A percentile compares a stretch with the other conserved stretches of the same genome.
Evolutionary conservation across 148 eudicot genomes (phyloP).

Genomic region (Nyssa sinensis): DNA sequence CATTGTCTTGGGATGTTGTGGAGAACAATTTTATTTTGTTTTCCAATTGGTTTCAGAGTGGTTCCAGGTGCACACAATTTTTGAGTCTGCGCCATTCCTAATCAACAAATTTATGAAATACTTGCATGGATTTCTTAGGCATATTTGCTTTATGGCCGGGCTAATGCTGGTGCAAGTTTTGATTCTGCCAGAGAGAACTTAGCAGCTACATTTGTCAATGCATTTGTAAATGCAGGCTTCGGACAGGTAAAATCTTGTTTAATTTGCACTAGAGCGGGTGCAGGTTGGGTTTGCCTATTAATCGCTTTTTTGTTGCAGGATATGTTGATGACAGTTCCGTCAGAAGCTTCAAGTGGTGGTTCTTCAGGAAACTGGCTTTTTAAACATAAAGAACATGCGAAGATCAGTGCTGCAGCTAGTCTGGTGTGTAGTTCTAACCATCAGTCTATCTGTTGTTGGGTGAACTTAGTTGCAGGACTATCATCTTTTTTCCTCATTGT

Average conservation of each 20-base stretch:
- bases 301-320: slow-evolving; percentile 51
- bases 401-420: slow-evolving; percentile 98
- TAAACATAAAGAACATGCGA: slow-evolving; percentile 96
- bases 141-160: slow-evolving; percentile 94
- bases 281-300: neutral
- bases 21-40: no score
- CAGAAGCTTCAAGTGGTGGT: slow-evolving; percentile 72
- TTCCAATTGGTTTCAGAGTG: no score
- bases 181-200: slow-evolving; percentile 97
- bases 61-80: neutral
- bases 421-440: slow-evolving; percentile 50
- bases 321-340: slow-evolving; percentile 79
- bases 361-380: slow-evolving; percentile 92
- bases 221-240: slow-evolving; percentile 97
- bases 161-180: slow-evolving; percentile 83
- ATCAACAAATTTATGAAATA: neutral
- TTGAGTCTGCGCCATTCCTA: neutral
- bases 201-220: slow-evolving; percentile 98
- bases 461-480: neutral
- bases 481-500: slow-evolving; percentile 8
- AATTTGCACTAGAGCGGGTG: neutral
- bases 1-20: no score
- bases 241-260: slow-evolving; percentile 58
- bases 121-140: slow-evolving; percentile 43
- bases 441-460: slow-evolving; percentile 1